A percentile compares a stretch with the other conserved stretches of the same genome.
phyloP scores from a whole-genome alignment of 495 filamentous ascomycete species.

The Penicillium desertorum region DNA sequence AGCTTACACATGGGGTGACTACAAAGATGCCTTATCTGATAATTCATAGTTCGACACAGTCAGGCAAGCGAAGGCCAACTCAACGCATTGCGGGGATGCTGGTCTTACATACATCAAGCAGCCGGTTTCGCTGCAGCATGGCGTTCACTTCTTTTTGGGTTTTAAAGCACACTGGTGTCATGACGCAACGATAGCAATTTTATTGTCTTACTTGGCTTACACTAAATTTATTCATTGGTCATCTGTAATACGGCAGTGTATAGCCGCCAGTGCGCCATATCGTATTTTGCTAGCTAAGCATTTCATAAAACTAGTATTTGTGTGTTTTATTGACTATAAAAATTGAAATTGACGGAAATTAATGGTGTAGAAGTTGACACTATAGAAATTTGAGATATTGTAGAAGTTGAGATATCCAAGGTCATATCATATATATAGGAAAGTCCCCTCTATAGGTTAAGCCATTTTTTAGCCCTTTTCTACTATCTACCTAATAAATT shows the following conservation, averaged over 20 bases:
- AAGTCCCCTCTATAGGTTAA: too few relatives aligned
- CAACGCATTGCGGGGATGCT: not conserved
- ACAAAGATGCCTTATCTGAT: not conserved
- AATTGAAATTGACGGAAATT: too few relatives aligned
- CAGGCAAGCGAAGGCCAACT: not conserved
- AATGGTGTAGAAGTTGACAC: too few relatives aligned
- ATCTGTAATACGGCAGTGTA: not conserved
- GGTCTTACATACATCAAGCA: constrained; percentile 6
- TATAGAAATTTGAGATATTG: too few relatives aligned
- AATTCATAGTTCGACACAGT: not conserved
- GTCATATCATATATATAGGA: too few relatives aligned
- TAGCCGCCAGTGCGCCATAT: too few relatives aligned
- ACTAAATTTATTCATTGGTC: not conserved
- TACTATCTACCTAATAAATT: too few relatives aligned
- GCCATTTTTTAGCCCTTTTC: too few relatives aligned
- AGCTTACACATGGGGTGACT: not conserved
- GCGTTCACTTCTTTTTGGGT: constrained; percentile 3
- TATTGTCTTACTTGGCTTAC: not conserved
- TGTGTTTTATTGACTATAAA: too few relatives aligned
- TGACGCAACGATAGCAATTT: constrained; percentile 9
- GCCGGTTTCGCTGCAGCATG: constrained; percentile 13
- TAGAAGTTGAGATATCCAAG: too few relatives aligned
- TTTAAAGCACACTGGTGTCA: constrained; percentile 1
- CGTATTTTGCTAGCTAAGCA: too few relatives aligned
- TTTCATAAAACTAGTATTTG: too few relatives aligned